A percentile compares a stretch with the other conserved stretches of the same genome.
Conservation (phyloP, 148 eudicot genomes). For the Fagopyrum tataricum region DNA sequence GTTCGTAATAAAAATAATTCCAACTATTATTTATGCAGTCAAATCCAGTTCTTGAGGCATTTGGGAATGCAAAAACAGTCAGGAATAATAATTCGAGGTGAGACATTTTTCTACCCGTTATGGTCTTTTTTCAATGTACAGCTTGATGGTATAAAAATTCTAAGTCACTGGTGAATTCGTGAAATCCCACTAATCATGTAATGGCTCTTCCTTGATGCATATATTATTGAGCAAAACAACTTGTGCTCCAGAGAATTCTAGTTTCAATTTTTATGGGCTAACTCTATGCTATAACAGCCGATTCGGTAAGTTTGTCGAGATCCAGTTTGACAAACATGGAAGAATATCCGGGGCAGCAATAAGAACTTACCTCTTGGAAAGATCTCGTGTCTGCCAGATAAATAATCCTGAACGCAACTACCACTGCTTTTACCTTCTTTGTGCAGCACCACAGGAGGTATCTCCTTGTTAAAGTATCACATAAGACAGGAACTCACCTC, state of each 20-base stretch:
- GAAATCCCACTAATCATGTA: background rate
- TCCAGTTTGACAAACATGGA: constrained; percentile 96
- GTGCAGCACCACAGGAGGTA: constrained; percentile 99
- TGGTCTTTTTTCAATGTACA: background rate
- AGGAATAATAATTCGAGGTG: constrained; percentile 99
- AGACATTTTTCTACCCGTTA: constrained; percentile 17
- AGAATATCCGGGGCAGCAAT: constrained; percentile 99
- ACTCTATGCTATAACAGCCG: constrained; percentile 53
- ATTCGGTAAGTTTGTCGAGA: constrained; percentile 98
- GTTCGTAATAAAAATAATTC: background rate
- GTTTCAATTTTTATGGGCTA: background rate
- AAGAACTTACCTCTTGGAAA: constrained; percentile 92
- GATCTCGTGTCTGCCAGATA: constrained; percentile 96
- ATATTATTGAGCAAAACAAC: background rate
- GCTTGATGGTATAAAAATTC: background rate
- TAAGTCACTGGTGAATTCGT: no score
- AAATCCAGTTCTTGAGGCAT: constrained; percentile 99
- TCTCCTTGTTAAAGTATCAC: background rate
- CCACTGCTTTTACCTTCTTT: constrained; percentile 96
- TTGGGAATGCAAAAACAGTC: constrained; percentile 98
- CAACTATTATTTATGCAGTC: constrained; percentile 56
- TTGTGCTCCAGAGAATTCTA: background rate
- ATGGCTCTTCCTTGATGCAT: background rate
- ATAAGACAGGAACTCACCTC: background rate
- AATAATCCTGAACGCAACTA: constrained; percentile 95